Evolutionary conservation across 139 green algal species (phyloP), one percentile per base, ranked within the genome.

Genomic region (Astrephomene gubernaculifera): DNA sequence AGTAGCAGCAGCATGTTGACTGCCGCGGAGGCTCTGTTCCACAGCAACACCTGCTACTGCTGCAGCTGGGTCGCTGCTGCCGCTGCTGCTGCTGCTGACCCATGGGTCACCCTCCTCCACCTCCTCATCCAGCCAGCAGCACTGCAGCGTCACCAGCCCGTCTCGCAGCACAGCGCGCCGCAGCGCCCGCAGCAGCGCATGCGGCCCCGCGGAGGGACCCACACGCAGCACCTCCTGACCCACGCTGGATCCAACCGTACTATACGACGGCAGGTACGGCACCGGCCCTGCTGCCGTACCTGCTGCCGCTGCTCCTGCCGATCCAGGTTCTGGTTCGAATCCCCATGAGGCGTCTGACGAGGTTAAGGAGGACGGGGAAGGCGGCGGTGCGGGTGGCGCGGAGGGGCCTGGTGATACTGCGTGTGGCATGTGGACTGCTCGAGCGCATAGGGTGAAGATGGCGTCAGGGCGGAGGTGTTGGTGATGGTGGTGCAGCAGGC

Each of bases 181-280:
- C 78, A 84, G 78, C 24, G 43, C 43, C 10, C 43, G 63, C 63
- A 84, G 63, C 61, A 84, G 78, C 41, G 44, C n/a, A 63, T 84
- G 78, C 1, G 52, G 6, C 17, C 45, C 63, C 19, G 67, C 41
- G n/a, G 14, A 29, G 78, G 78, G 78, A 0, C 63, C 63, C 22
- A 74, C 78, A 25, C 61, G 78, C n/a, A 84, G 61, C 41, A 84
- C 63, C 44, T 84, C 43, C 78, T 84, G 78, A 1, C 78, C 78
- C 31, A 84, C 74, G 22, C n/a, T n/a, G n/a, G n/a, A n/a, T n/a
- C n/a, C n/a, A n/a, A n/a, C n/a, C n/a, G n/a, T n/a, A n/a, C n/a
- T n/a, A n/a, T n/a, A n/a, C n/a, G n/a, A n/a, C n/a, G n/a, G n/a
- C n/a, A n/a, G n/a, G n/a, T n/a, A n/a, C n/a, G n/a, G n/a, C n/a